Evolutionary conservation across 352 stramenopile species (phyloP), one percentile per base, ranked within the genome.

Genomic region (Globisporangium uncinulatum): DNA sequence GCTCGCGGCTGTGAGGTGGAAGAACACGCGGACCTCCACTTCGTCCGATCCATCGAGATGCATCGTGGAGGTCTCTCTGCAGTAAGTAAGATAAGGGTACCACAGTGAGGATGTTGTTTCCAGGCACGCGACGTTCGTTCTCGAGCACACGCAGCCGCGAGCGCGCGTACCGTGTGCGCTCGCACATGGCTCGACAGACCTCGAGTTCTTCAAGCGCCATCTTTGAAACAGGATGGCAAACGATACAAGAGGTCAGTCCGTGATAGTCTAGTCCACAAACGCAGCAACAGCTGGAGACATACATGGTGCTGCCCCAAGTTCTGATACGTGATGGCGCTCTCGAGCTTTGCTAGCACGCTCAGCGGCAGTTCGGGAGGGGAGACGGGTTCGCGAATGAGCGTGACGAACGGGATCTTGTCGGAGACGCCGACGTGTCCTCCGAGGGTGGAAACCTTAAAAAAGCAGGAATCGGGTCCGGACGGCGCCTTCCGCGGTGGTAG

Each of bases 271-370:
- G 17, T 39, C 32, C 8, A 3, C 36, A 1, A 31, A 39, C 19
- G 42, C 32, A 41, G 7, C 13, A 7, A 4, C 17, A 15, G 15
- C 6, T 2, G n/a, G 48, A 6, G 21, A 70, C 73, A 24, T 65
- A 91, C 80, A 32, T 89, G 70, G 54, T 68, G 85, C 53, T 89
- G 80, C 5, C 55, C 63, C 45, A 67, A 70, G 54, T 89, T 91
- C 54, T 91, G 81, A 50, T 81, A 86, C 21, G 77, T 81, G 48
- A 91, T 60, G 1, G 69, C 71, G 51, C 67, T 69, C 59, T 87
- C 74, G 14, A 91, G 61, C 47, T 76, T 61, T 14, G 79, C 70
- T 32, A 81, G 65, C 9, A 81, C 62, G 15, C 70, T 67, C 17
- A 54, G 11, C 15, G 74, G 62, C 20, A 89, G 53, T 0, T 57